phyloP scores from a whole-genome alignment of 2,329 filamentous ascomycete species.

The Triangularia verruculosa region DNA sequence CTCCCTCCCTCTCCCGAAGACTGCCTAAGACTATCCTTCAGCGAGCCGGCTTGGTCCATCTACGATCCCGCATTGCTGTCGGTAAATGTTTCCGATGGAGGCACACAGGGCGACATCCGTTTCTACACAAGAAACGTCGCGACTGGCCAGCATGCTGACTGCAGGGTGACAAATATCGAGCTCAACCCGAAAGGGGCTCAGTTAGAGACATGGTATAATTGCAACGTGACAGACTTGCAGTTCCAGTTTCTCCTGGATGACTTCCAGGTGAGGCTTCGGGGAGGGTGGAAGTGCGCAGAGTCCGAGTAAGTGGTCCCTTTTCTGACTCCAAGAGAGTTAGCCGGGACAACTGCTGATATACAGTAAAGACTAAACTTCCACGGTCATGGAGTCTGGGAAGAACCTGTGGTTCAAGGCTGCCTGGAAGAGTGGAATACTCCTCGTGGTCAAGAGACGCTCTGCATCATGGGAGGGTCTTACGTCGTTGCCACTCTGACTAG shows the following conservation, averaged over 20 bases:
- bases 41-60: slow-evolving; percentile 19
- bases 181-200: slow-evolving; percentile 15
- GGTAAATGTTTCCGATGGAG: slow-evolving; percentile 19
- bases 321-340: background rate
- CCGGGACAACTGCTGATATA: background rate
- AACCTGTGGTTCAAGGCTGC: slow-evolving; percentile 21
- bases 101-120: slow-evolving; percentile 21
- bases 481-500: slow-evolving; percentile 13
- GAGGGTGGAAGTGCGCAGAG: slow-evolving; percentile 19
- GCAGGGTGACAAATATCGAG: slow-evolving; percentile 21
- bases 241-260: slow-evolving; percentile 20
- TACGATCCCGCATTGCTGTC: slow-evolving; percentile 18
- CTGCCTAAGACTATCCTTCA: slow-evolving; percentile 20
- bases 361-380: slow-evolving; percentile 12
- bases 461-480: slow-evolving; percentile 24
- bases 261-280: slow-evolving; percentile 17
- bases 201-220: slow-evolving; percentile 21
- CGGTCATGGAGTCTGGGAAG: slow-evolving; percentile 16
- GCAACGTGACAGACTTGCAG: slow-evolving; percentile 18
- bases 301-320: slow-evolving; percentile 1
- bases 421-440: slow-evolving; percentile 20
- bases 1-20: slow-evolving; percentile 3
- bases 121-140: slow-evolving; percentile 21
- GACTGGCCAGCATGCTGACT: slow-evolving; percentile 16
- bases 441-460: slow-evolving; percentile 20